These are phyloP conservation scores for Salvia sclarea DNA, from an alignment of 305 asterid species.

Conservation along the genomic window DNA sequence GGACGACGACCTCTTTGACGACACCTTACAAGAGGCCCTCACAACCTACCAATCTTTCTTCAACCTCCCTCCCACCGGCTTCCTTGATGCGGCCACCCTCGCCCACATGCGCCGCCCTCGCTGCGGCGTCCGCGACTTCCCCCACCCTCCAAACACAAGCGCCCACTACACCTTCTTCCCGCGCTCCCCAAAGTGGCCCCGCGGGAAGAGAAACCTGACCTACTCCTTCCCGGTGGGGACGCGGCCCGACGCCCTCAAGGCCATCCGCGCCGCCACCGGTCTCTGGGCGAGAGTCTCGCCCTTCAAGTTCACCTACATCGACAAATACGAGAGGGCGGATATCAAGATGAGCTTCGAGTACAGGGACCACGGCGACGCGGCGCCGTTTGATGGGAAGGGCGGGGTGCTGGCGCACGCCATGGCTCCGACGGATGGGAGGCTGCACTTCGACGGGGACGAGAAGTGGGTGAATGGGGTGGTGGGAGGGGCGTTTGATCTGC, in stretches of 20 bases:
- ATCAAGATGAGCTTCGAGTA: conserved; percentile 33
- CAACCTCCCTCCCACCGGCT: conserved; percentile 25
- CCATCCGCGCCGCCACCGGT: conserved; percentile 6
- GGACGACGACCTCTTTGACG: conserved; percentile 28
- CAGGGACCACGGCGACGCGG: conserved; percentile 37
- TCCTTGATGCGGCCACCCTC: conserved; percentile 25
- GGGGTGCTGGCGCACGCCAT: conserved; percentile 33
- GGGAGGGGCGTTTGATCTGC: conserved; percentile 17
- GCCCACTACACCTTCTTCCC: conserved; percentile 24
- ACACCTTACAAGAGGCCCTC: conserved; percentile 26
- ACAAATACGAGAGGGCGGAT: conserved; percentile 28
- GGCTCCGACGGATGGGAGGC: conserved; percentile 31
- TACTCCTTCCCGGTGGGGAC: conserved; percentile 28
- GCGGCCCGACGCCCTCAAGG: not conserved
- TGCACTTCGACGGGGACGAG: conserved; percentile 40
- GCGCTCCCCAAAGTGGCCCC: conserved; percentile 31
- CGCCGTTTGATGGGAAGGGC: conserved; percentile 35
- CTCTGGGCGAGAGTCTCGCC: conserved; percentile 24
- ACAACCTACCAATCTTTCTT: conserved; percentile 29
- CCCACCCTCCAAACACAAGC: not conserved
- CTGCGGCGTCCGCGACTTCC: conserved; percentile 35
- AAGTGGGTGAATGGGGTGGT: conserved; percentile 23
- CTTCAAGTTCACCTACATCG: conserved; percentile 12
- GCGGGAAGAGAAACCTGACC: conserved; percentile 7
- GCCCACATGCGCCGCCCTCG: conserved; percentile 20